A percentile compares a stretch with the other conserved stretches of the same genome.
phyloP scores from a whole-genome alignment of 305 asterid species.

The Plantago lanceolata region DNA sequence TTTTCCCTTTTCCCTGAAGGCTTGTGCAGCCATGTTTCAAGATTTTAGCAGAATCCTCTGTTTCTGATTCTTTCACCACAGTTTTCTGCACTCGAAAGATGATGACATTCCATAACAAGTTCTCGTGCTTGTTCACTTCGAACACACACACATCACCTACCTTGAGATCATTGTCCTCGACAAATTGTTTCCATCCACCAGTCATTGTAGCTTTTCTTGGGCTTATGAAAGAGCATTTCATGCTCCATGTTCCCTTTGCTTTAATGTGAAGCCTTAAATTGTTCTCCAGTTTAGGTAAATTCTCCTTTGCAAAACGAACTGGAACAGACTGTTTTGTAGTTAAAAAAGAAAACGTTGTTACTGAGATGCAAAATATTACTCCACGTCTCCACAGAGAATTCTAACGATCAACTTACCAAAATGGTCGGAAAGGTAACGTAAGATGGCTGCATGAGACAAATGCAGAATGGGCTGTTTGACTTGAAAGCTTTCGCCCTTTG shows the following conservation, averaged over 20 bases:
- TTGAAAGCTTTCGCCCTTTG: constrained; percentile 14
- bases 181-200: constrained; percentile 27
- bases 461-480: constrained; percentile 18
- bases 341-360: background rate
- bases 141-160: constrained; percentile 32
- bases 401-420: constrained; percentile 29
- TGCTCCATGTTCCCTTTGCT: constrained; percentile 16
- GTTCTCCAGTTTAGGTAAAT: background rate
- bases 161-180: constrained; percentile 22
- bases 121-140: constrained; percentile 9
- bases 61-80: background rate
- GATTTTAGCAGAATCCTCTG: constrained; percentile 8
- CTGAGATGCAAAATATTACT: background rate
- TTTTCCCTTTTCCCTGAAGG: background rate
- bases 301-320: background rate
- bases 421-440: background rate
- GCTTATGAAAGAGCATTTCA: background rate
- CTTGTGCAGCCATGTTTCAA: background rate
- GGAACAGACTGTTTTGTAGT: constrained; percentile 12
- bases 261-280: background rate
- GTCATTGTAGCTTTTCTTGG: background rate
- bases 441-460: constrained; percentile 27
- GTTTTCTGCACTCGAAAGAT: constrained; percentile 7
- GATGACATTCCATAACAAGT: constrained; percentile 18
- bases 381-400: background rate